A percentile compares a stretch with the other conserved stretches of the same genome.
These are phyloP conservation scores for Mucuna pruriens DNA, from an alignment of 306 rosid genomes.

Conservation along the genomic window DNA sequence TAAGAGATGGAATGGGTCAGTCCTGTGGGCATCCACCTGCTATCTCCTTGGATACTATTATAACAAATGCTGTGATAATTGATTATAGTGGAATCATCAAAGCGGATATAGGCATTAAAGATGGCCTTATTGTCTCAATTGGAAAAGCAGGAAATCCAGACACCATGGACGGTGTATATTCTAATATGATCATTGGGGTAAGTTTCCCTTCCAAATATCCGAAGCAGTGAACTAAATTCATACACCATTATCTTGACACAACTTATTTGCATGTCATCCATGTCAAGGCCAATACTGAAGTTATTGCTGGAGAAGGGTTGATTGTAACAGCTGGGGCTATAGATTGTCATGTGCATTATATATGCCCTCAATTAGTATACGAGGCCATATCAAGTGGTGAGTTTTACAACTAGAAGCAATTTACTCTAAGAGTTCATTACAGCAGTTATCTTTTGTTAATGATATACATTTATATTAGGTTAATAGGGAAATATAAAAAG, in stretches of 20 bases:
- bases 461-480: too few species aligned
- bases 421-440: slow-evolving; percentile 21
- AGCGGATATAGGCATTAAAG: slow-evolving; percentile 84
- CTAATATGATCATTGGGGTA: slow-evolving; percentile 67
- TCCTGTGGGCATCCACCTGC: slow-evolving; percentile 51
- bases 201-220: slow-evolving; percentile 35
- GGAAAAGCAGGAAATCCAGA: slow-evolving; percentile 94
- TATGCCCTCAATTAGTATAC: slow-evolving; percentile 77
- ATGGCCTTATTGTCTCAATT: slow-evolving; percentile 54
- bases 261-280: not conserved
- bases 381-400: slow-evolving; percentile 86
- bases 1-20: slow-evolving; percentile 89
- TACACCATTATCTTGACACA: not conserved
- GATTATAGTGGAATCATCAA: slow-evolving; percentile 79
- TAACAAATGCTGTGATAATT: slow-evolving; percentile 72
- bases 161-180: slow-evolving; percentile 57
- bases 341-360: slow-evolving; percentile 82
- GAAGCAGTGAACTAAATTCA: not conserved
- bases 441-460: not conserved
- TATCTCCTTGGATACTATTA: slow-evolving; percentile 68
- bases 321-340: slow-evolving; percentile 82
- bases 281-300: slow-evolving; percentile 73
- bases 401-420: slow-evolving; percentile 23
- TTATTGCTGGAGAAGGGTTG: slow-evolving; percentile 72
- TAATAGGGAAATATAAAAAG: too few species aligned